Percentiles rank a stretch among this genome's conserved stretches.
Evolutionary conservation across 805 yeast genomes (phyloP).

Genomic region (Lipomyces chichibuensis): DNA sequence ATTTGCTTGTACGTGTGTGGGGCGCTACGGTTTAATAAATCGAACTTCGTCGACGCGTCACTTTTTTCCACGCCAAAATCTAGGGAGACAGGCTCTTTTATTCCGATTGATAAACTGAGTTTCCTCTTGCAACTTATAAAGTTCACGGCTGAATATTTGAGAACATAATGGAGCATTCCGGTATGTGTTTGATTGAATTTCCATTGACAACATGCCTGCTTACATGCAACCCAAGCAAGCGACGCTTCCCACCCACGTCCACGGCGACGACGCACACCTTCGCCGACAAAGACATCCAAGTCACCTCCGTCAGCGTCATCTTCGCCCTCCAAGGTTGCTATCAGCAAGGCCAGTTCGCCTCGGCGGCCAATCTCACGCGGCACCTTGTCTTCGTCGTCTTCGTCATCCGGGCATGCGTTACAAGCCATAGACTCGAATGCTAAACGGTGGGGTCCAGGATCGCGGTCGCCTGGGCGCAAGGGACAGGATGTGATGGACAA

Average conservation of each 20-base stretch:
- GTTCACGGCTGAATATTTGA: background rate
- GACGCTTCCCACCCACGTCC: background rate
- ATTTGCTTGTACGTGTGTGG: background rate
- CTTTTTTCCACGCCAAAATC: background rate
- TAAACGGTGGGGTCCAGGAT: background rate
- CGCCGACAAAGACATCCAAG: constrained; percentile 6
- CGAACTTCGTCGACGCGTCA: background rate
- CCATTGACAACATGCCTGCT: background rate
- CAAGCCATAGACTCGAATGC: constrained; percentile 19
- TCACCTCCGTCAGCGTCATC: background rate
- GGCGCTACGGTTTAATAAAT: background rate
- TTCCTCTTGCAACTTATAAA: background rate
- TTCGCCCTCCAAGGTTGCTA: background rate
- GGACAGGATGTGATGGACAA: background rate
- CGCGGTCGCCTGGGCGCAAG: background rate
- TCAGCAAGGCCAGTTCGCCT: background rate
- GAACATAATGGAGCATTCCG: constrained; percentile 2
- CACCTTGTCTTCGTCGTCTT: background rate
- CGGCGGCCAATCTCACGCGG: background rate
- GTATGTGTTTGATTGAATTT: background rate
- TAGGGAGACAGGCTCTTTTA: background rate
- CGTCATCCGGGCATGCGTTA: constrained; percentile 9
- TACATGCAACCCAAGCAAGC: background rate
- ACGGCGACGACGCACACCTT: constrained; percentile 16
- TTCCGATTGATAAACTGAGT: background rate